A percentile compares a stretch with the other conserved stretches of the same genome.
phyloP scores from a whole-genome alignment of 2,329 filamentous ascomycete genomes.

The Venturia asperata region DNA sequence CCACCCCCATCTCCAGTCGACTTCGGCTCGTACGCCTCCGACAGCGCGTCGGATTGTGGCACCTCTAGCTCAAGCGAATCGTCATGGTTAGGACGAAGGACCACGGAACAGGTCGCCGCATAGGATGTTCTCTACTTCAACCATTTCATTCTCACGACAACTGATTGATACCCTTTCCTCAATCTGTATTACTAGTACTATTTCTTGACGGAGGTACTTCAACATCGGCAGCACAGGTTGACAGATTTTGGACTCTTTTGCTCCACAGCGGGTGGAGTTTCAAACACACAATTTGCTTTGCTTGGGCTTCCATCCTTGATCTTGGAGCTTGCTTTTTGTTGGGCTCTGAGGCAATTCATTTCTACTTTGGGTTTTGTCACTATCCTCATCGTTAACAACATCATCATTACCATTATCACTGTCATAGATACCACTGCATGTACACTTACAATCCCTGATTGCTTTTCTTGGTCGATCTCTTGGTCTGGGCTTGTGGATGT shows the following conservation, averaged over 20 bases:
- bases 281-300: background rate
- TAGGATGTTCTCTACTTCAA: background rate
- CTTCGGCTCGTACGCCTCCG: constrained; percentile 27
- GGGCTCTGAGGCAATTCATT: constrained; percentile 10
- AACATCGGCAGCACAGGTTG: background rate
- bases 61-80: background rate
- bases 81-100: background rate
- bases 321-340: background rate
- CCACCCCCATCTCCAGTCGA: constrained; percentile 37
- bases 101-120: background rate
- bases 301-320: constrained; percentile 1
- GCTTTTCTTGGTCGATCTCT: constrained; percentile 4
- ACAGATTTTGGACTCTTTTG: background rate
- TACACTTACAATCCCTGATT: background rate
- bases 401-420: background rate
- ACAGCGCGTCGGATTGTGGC: constrained; percentile 11
- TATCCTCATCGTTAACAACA: too few species aligned
- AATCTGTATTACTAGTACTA: constrained; percentile 3
- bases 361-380: background rate
- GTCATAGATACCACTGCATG: background rate
- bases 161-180: constrained; percentile 6
- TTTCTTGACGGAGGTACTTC: background rate
- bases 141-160: constrained; percentile 1
- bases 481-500: background rate
- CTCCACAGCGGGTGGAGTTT: background rate